Percentiles rank a stretch among this genome's conserved stretches.
These are phyloP conservation scores for Colletotrichum nymphaeae DNA, from an alignment of 2,329 filamentous ascomycete genomes.

Conservation along the genomic window DNA sequence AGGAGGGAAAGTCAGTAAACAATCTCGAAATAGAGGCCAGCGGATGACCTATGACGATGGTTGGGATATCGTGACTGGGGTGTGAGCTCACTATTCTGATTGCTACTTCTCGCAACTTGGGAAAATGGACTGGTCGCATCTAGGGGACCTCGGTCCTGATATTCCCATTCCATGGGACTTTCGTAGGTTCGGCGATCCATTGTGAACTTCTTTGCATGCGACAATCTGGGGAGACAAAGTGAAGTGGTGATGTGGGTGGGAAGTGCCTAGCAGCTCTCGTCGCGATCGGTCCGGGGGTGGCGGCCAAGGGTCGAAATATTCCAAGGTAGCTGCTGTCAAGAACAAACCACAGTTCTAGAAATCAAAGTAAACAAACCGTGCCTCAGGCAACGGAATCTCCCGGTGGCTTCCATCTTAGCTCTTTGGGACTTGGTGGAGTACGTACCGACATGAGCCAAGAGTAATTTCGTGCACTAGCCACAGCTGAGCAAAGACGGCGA, in stretches of 20 bases:
- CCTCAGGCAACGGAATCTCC: constrained; percentile 31
- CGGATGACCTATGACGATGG: background rate
- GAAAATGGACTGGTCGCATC: constrained; percentile 73
- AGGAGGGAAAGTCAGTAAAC: background rate
- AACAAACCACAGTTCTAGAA: background rate
- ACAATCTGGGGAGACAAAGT: background rate
- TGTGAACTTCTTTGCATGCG: constrained; percentile 26
- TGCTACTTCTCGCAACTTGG: constrained; percentile 56
- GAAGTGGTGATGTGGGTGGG: constrained; percentile 1
- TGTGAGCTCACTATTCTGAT: constrained; percentile 53
- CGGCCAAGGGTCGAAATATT: constrained; percentile 12
- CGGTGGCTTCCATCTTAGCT: background rate
- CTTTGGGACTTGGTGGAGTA: background rate
- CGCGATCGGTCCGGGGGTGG: constrained; percentile 7
- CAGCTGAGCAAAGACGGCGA: background rate
- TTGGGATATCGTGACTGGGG: background rate
- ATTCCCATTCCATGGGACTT: constrained; percentile 76
- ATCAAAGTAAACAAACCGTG: constrained; percentile 36
- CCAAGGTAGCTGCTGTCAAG: background rate
- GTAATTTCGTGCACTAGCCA: background rate
- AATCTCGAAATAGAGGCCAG: background rate
- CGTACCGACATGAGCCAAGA: background rate
- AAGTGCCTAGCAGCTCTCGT: background rate
- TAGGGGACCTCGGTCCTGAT: constrained; percentile 66
- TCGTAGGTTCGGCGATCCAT: constrained; percentile 70